Evolutionary conservation across 2,329 filamentous ascomycete species (phyloP), one percentile per base, ranked within the genome.

Genomic region (Botryotinia narcissicola): DNA sequence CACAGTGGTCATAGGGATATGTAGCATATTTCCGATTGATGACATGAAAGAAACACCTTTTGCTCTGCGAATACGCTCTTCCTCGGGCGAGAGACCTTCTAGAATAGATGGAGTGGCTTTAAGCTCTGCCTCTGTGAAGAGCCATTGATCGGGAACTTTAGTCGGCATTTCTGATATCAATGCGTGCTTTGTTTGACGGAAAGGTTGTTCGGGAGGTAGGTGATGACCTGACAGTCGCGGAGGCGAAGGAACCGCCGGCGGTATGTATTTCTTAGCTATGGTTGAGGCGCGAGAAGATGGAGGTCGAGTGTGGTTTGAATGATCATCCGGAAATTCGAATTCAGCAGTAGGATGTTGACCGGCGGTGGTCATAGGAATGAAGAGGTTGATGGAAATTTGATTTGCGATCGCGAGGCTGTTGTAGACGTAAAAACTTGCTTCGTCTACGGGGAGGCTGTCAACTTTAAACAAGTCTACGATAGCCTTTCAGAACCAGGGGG

Each of bases 31-130:
- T 76, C 95, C 96, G 62, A 95, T 94, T 82, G 98, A 95, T 76
- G 94, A 91, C 79, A 99, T 97, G 83, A 99, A 99, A 82, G 97
- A 97, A 80, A 98, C 92, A 64, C 96, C 95, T 82, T 98, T 98
- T 75, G 93, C 92, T 73, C 96, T 90, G 74, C 93, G 87, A 76
- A 92, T 87, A 75, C 93, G 88, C 84, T 98, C 96, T 80, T 96
- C 91, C 44, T 90, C 88, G 5, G 90, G 87, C 14, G 89, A 82
- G 81, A 98, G 89, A 35, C 95, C 95, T 77, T 97, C 93, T 22
- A 94, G 83, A 74, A 97, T 91, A 70, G 93, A 96, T 0, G 96
- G 96, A 10, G 94, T 92, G 80, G 92, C 93, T 71, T 89, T 84
- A 40, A 97, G 87, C 83, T 99, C 96, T 66, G 93, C 91, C 63